Evolutionary conservation across 1,139 yeast genomes (phyloP).

Genomic region (Taphrina pruni): DNA sequence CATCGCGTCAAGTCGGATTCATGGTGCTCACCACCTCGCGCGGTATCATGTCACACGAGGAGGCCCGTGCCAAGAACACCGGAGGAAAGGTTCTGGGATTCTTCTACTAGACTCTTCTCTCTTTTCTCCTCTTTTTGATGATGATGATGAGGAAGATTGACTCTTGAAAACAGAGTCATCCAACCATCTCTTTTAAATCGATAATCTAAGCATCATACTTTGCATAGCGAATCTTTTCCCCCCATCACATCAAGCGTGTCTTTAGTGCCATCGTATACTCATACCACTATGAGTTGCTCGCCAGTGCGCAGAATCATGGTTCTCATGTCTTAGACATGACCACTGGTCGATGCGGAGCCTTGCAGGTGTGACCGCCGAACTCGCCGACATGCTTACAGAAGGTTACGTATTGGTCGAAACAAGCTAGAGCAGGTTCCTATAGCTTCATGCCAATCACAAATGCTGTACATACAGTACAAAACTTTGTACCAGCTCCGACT

Average conservation of each 20-base stretch:
- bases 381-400: too few species aligned
- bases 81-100: conserved; percentile 97
- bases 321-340: too few species aligned
- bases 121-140: background rate
- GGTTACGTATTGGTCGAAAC: too few species aligned
- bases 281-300: too few species aligned
- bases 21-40: conserved; percentile 98
- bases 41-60: conserved; percentile 99
- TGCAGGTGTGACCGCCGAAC: too few species aligned
- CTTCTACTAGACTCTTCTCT: conserved; percentile 67
- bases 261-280: too few species aligned
- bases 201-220: background rate
- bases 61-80: conserved; percentile 99
- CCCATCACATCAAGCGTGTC: background rate
- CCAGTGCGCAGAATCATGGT: too few species aligned
- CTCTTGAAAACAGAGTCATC: background rate
- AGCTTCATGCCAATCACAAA: too few species aligned
- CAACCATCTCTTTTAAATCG: background rate
- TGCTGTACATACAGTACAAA: too few species aligned
- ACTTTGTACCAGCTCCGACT: too few species aligned
- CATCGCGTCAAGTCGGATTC: conserved; percentile 98
- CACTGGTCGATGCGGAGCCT: too few species aligned
- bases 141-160: background rate
- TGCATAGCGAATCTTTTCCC: conserved; percentile 3
- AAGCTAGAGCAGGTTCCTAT: too few species aligned